phyloP scores from a whole-genome alignment of 768 basidiomycete genomes.

The Mycena haematopus region DNA sequence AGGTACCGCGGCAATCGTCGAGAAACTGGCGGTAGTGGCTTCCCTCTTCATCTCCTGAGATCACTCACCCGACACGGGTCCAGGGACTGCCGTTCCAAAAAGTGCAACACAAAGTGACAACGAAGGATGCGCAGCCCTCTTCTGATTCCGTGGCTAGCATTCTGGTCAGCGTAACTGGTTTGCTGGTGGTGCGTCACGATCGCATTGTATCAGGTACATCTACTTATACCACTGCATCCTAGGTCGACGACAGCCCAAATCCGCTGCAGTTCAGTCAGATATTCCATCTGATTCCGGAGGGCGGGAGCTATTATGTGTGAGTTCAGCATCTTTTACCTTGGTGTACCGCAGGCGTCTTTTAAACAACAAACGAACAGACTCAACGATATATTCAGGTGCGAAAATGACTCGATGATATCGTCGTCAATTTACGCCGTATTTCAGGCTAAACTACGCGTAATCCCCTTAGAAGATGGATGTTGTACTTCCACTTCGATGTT shows the following conservation, averaged over 20 bases:
- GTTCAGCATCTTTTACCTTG: conserved; percentile 36
- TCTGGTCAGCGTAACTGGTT: conserved; percentile 89
- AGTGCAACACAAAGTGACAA: conserved; percentile 82
- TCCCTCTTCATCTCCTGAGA: not conserved
- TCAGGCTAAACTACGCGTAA: conserved; percentile 80
- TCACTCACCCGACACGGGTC: not conserved
- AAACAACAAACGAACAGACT: not conserved
- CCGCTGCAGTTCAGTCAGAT: conserved; percentile 91
- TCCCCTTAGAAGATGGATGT: conserved; percentile 9
- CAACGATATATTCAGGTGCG: not conserved
- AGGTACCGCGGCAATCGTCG: conserved; percentile 61
- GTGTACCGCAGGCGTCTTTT: conserved; percentile 5
- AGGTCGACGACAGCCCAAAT: conserved; percentile 84
- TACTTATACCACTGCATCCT: not conserved
- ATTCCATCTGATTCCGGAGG: conserved; percentile 90
- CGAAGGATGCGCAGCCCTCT: conserved; percentile 90
- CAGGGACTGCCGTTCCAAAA: conserved; percentile 77
- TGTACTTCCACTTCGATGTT: not conserved
- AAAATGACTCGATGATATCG: too few relatives aligned
- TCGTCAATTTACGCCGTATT: conserved; percentile 78
- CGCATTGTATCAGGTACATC: not conserved
- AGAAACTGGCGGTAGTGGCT: conserved; percentile 60
- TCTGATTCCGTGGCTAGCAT: conserved; percentile 58
- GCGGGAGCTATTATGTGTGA: conserved; percentile 82
- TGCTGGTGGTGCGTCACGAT: conserved; percentile 63